These are phyloP conservation scores for Eustoma russellianum DNA, from an alignment of 257 asterid species.

Conservation along the genomic window DNA sequence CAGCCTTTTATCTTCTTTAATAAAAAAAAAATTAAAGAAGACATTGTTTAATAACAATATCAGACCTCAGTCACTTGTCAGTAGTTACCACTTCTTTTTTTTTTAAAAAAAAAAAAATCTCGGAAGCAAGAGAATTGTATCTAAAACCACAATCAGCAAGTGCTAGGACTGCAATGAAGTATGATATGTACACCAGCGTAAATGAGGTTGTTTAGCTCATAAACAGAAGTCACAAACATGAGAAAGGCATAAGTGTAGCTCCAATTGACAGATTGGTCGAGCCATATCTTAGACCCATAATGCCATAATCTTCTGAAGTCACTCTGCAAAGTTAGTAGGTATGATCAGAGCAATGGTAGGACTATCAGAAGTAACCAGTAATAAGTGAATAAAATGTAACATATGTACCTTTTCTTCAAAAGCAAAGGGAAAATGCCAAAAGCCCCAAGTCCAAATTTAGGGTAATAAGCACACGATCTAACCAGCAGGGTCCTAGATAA, in stretches of 20 bases:
- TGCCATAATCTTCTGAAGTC: constrained; percentile 62
- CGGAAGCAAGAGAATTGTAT: background rate
- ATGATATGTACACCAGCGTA: background rate
- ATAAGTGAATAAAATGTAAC: background rate
- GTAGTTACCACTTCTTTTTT: background rate
- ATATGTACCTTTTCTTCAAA: constrained; percentile 51
- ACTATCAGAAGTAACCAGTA: constrained; percentile 9
- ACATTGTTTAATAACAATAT: too few species aligned
- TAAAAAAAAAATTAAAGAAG: too few species aligned
- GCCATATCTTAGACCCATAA: constrained; percentile 92
- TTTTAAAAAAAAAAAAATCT: too few species aligned
- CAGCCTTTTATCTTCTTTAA: too few species aligned
- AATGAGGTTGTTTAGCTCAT: constrained; percentile 4
- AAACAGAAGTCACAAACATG: constrained; percentile 34
- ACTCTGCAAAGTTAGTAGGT: constrained; percentile 40
- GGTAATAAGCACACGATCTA: constrained; percentile 80
- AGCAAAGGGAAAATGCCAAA: constrained; percentile 77
- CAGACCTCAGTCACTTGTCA: too few species aligned
- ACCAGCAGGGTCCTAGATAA: constrained; percentile 46
- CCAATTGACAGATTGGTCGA: constrained; percentile 77
- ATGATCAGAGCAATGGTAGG: constrained; percentile 10
- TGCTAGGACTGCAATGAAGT: constrained; percentile 5
- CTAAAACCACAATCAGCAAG: background rate
- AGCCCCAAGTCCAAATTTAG: constrained; percentile 70
- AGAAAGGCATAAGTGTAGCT: constrained; percentile 61